These are phyloP conservation scores for Kwoniella sp. DNA, from an alignment of 768 basidiomycete species.

Conservation along the genomic window DNA sequence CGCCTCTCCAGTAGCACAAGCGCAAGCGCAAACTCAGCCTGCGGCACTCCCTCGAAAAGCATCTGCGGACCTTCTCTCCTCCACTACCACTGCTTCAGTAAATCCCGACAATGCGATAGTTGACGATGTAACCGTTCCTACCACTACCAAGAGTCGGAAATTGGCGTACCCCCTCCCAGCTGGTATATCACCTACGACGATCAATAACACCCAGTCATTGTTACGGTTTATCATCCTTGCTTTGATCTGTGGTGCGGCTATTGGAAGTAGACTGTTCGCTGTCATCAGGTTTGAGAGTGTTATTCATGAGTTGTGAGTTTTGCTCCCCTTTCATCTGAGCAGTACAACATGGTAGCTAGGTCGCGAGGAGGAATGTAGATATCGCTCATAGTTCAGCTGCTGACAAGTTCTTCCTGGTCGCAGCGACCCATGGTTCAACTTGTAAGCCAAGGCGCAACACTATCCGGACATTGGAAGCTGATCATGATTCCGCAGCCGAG, in stretches of 20 bases:
- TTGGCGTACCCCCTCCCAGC: constrained; percentile 53
- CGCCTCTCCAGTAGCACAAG: not conserved
- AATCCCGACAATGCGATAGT: not conserved
- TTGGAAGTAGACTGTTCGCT: constrained; percentile 93
- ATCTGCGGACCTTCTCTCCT: constrained; percentile 1
- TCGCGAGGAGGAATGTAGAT: too few relatives aligned
- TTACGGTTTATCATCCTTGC: constrained; percentile 85
- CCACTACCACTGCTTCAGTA: not conserved
- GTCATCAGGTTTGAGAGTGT: constrained; percentile 98
- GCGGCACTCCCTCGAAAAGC: not conserved
- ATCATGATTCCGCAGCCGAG: constrained; percentile 80
- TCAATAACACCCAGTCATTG: constrained; percentile 84
- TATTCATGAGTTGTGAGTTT: constrained; percentile 94
- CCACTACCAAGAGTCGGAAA: constrained; percentile 10
- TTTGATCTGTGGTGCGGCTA: constrained; percentile 89
- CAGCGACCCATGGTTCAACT: constrained; percentile 99
- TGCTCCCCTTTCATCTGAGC: not conserved
- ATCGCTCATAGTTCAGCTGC: not conserved
- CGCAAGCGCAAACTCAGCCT: not conserved
- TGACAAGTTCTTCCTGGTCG: not conserved
- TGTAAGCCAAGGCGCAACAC: constrained; percentile 69
- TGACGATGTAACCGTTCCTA: not conserved
- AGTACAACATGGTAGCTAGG: too few relatives aligned
- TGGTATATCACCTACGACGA: constrained; percentile 59
- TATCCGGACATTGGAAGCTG: too few relatives aligned